A percentile compares a stretch with the other conserved stretches of the same genome.
Evolutionary conservation across 176 grass and related monocot genomes (phyloP).

Genomic region (Stipa capillata): DNA sequence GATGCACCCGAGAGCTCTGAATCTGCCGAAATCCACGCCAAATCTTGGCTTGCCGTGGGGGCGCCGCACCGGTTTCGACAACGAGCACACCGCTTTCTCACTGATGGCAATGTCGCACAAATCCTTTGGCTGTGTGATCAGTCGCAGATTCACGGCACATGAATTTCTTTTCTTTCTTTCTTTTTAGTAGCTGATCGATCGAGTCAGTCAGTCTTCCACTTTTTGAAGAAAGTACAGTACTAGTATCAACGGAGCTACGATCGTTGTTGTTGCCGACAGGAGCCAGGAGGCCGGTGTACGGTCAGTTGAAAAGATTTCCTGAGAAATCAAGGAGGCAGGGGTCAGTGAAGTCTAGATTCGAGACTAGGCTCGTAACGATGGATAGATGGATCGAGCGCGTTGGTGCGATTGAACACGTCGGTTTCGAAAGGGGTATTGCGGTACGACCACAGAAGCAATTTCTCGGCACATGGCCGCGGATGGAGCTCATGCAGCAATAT

Average conservation of each 20-base stretch:
- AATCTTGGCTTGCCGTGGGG: not conserved
- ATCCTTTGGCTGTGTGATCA: not conserved
- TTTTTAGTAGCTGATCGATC: not conserved
- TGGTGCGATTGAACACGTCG: not conserved
- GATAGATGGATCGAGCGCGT: not conserved
- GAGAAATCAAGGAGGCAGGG: not conserved
- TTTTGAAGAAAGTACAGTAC: not conserved
- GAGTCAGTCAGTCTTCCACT: not conserved
- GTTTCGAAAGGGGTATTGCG: constrained; percentile 4
- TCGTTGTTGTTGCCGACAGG: not conserved
- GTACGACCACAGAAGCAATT: not conserved
- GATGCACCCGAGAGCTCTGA: not conserved
- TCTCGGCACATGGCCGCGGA: constrained; percentile 22
- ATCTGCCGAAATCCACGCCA: not conserved
- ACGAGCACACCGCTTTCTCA: not conserved
- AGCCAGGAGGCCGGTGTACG: too few species aligned
- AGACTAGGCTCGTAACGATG: too few species aligned
- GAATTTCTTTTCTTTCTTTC: not conserved
- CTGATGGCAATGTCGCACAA: constrained; percentile 4
- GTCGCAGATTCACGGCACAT: not conserved
- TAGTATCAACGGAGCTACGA: not conserved
- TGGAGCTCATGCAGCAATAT: not conserved
- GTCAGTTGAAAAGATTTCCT: not conserved
- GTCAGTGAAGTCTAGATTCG: not conserved
- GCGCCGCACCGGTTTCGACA: not conserved